phyloP scores from a whole-genome alignment of 2,329 filamentous ascomycete species.

The Stagonosporopsis chrysanthemi region DNA sequence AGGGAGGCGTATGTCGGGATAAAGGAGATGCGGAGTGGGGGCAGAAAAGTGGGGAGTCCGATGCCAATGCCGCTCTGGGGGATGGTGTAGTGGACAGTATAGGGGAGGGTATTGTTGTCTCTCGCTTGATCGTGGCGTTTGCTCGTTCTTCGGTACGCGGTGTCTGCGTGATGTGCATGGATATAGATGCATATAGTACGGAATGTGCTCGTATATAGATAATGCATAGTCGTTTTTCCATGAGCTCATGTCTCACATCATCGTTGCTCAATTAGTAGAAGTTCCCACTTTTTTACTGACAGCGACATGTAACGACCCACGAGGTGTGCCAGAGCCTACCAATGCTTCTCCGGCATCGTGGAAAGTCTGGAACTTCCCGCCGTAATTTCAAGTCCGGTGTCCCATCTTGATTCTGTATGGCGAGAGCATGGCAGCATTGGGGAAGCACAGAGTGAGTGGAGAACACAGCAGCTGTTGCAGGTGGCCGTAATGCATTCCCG shows the following conservation, averaged over 20 bases:
- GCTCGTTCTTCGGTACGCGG: too few species aligned
- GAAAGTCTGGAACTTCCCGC: too few species aligned
- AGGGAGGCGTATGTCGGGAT: constrained; percentile 86
- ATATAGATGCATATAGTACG: neutral
- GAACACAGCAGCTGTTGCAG: constrained; percentile 42
- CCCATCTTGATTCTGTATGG: too few species aligned
- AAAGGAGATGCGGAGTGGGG: constrained; percentile 55
- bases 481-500: constrained; percentile 63
- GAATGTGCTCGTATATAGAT: neutral
- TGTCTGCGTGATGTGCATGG: neutral
- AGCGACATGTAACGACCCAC: too few species aligned
- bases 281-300: too few species aligned
- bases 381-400: too few species aligned
- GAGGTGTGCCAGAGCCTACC: too few species aligned
- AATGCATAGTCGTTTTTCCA: neutral
- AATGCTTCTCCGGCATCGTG: too few species aligned
- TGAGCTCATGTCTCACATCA: neutral
- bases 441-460: too few species aligned
- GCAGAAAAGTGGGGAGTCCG: constrained; percentile 27
- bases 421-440: too few species aligned
- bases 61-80: constrained; percentile 48
- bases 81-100: constrained; percentile 47
- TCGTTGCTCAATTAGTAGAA: neutral
- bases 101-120: neutral
- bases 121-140: too few species aligned